phyloP scores from a whole-genome alignment of 129 eudicot species.

The Centaurea solstitialis region DNA sequence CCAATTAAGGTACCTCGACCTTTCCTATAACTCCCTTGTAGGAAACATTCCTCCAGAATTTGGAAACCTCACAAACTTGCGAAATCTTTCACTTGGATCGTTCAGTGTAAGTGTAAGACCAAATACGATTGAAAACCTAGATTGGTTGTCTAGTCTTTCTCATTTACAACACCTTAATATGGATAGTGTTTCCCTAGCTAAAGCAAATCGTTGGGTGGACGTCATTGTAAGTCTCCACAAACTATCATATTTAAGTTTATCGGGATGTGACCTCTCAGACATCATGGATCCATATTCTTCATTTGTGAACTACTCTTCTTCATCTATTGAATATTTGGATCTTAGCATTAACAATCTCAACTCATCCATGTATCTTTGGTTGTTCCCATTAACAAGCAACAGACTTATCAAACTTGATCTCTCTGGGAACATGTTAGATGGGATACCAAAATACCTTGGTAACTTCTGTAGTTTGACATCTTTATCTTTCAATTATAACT shows the following conservation, averaged over 20 bases:
- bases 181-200: neutral
- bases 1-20: neutral
- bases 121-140: constrained; percentile 12
- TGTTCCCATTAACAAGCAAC: constrained; percentile 16
- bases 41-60: constrained; percentile 30
- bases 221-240: neutral
- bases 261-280: neutral
- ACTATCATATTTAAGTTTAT: constrained; percentile 5
- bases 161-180: neutral
- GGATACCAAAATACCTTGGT: constrained; percentile 17
- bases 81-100: neutral
- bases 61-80: constrained; percentile 31
- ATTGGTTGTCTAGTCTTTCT: constrained; percentile 27
- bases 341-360: neutral
- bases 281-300: neutral
- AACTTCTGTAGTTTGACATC: neutral
- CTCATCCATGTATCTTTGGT: constrained; percentile 20
- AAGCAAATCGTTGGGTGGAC: constrained; percentile 15
- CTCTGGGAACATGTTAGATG: constrained; percentile 4
- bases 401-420: neutral
- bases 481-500: neutral
- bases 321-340: neutral
- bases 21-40: neutral
- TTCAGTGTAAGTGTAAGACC: no score
- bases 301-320: constrained; percentile 6